Evolutionary conservation across 2,329 filamentous ascomycete genomes (phyloP).

Genomic region (Cordyceps tenuipes): DNA sequence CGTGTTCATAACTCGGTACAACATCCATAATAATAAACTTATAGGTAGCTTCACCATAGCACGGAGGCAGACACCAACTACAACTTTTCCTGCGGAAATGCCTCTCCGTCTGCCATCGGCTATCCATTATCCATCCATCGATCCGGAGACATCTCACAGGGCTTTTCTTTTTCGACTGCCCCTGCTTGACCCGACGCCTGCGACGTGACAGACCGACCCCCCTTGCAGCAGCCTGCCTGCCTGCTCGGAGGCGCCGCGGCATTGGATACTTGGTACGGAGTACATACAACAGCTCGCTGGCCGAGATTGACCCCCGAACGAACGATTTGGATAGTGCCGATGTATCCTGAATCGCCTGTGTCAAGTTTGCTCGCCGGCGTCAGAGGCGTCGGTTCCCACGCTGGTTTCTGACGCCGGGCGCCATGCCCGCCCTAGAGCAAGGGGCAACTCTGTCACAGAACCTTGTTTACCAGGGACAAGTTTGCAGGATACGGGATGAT

Average conservation of each 20-base stretch:
- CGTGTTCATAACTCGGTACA: too few relatives aligned
- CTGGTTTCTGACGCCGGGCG: background rate
- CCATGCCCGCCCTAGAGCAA: background rate
- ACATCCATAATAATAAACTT: too few relatives aligned
- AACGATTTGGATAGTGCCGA: background rate
- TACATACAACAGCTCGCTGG: background rate
- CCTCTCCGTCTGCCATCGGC: too few relatives aligned
- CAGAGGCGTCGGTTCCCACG: background rate
- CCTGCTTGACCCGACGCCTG: background rate
- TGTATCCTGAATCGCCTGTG: conserved; percentile 1
- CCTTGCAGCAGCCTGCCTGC: background rate
- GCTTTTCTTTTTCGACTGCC: background rate
- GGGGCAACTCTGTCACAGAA: too few relatives aligned
- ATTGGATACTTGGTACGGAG: too few relatives aligned
- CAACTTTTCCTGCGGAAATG: too few relatives aligned
- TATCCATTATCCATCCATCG: too few relatives aligned
- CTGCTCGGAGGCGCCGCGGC: background rate
- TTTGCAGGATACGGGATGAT: too few relatives aligned
- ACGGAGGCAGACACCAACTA: too few relatives aligned
- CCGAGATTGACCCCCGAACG: background rate
- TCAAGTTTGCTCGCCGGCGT: background rate
- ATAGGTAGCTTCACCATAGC: too few relatives aligned
- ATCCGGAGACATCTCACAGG: background rate
- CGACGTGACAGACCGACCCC: background rate
- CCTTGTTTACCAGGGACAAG: background rate